Base-by-base conservation (phyloP, 495 filamentous ascomycete species). In the Tuber brumale region DNA sequence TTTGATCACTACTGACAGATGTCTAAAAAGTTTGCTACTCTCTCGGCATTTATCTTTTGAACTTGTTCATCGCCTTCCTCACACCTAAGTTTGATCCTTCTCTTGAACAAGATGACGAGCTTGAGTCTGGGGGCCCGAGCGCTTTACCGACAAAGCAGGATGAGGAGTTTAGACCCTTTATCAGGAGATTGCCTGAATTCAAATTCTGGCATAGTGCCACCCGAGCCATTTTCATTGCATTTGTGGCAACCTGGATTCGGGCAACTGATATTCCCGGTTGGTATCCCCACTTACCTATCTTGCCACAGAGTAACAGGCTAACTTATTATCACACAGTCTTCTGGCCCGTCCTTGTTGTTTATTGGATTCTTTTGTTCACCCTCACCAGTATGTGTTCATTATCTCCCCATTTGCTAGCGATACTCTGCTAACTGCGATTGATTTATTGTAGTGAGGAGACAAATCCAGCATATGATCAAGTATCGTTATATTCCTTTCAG, bases 381-480 rank as follows among this genome's bases (percentile, higher is more conserved):
- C 85, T 99, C 84, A 99, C 95, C 27, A 99, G 94, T 97, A 89
- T 79, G 93, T 88, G 72, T 5, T 21, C 21, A 18, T 21, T 21
- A 37, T 72, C 48, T 70, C 39, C 61, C 7, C 42, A 44, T 73
- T 44, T 76, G 74, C 44, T 80, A 3, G n/a, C 66, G 31, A 76
- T 70, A n/a, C 57, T 16, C 73, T 76, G 42, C 70, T 78, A 73
- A 75, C 84, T 85, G 0, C 31, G 10, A 35, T 48, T 72, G 43
- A 79, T 51, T 7, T 37, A 45, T 76, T 12, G 48, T 79, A 97
- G 94, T 99, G 95, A 89, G 95, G 83, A 91, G 94, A 85, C 95
- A 99, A 86, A 99, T 99, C 76, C 95, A 99, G 87, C 94, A 97
- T 85, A 99, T 99, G 95, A 97, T 99, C 90, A 99, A 98, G 87